Conservation (phyloP, 495 filamentous ascomycete species). For the Parathielavia hyrcaniae region DNA sequence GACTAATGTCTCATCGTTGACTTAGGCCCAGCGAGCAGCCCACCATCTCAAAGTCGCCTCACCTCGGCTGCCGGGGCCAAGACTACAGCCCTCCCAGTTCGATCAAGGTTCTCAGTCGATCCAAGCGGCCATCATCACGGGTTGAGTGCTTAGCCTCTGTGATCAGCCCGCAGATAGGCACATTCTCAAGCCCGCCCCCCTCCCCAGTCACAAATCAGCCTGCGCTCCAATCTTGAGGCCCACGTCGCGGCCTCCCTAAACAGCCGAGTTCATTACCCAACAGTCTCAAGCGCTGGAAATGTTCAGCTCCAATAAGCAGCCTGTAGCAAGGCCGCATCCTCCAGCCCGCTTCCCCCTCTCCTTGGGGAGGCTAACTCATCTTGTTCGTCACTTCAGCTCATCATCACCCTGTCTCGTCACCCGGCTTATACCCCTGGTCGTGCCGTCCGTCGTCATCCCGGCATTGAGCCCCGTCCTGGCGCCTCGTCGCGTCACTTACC, state of each 20-base stretch:
- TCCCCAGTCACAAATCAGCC: not conserved
- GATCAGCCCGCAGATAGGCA: not conserved
- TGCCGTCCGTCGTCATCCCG: no score
- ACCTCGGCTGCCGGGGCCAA: not conserved
- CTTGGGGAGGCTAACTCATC: not conserved
- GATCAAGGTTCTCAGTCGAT: not conserved
- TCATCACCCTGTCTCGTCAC: not conserved
- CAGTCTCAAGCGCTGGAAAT: not conserved
- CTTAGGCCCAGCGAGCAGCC: not conserved
- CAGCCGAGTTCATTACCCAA: not conserved
- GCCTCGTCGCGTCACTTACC: no score
- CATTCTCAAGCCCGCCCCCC: not conserved
- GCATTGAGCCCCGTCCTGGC: no score
- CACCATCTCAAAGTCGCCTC: not conserved
- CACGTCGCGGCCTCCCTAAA: not conserved
- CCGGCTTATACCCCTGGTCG: not conserved
- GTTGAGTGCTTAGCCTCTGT: not conserved
- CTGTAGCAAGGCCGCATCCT: not conserved
- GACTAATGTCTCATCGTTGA: not conserved
- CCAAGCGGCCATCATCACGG: not conserved
- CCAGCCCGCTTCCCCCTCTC: not conserved
- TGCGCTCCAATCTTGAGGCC: not conserved
- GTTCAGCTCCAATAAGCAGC: not conserved
- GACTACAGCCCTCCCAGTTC: not conserved
- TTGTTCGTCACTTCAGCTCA: slow-evolving; percentile 1